phyloP scores from a whole-genome alignment of 2,329 filamentous ascomycete species.

The Phyllosticta ampelicida region DNA sequence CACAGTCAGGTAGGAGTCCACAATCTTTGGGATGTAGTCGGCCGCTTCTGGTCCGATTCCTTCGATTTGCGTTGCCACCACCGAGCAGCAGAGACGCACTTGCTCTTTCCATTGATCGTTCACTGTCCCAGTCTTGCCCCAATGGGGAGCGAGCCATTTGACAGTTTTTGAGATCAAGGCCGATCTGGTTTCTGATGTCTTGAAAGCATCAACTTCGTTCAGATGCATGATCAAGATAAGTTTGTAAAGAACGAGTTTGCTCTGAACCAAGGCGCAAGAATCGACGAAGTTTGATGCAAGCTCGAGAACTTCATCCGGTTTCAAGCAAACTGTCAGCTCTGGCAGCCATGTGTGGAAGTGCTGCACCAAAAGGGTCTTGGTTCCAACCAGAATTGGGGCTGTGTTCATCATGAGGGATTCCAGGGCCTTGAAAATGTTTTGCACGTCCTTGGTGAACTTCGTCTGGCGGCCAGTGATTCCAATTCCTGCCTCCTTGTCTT shows the following conservation, averaged over 20 bases:
- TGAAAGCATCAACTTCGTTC: slow-evolving; percentile 70
- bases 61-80: slow-evolving; percentile 75
- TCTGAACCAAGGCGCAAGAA: slow-evolving; percentile 75
- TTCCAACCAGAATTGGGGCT: slow-evolving; percentile 78
- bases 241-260: slow-evolving; percentile 86
- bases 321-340: slow-evolving; percentile 67
- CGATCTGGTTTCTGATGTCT: slow-evolving; percentile 61
- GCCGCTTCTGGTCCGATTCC: slow-evolving; percentile 71
- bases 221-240: slow-evolving; percentile 89
- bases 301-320: slow-evolving; percentile 75
- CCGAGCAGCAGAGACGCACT: slow-evolving; percentile 84
- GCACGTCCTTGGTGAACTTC: slow-evolving; percentile 73
- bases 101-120: slow-evolving; percentile 87
- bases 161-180: slow-evolving; percentile 72
- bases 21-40: slow-evolving; percentile 80
- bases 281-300: slow-evolving; percentile 91
- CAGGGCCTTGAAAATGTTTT: slow-evolving; percentile 79
- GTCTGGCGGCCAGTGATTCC: slow-evolving; percentile 63
- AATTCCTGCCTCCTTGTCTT: slow-evolving; percentile 76
- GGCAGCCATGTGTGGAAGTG: slow-evolving; percentile 98
- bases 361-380: slow-evolving; percentile 88
- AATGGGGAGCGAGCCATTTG: slow-evolving; percentile 86
- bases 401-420: slow-evolving; percentile 83
- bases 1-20: slow-evolving; percentile 78
- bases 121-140: slow-evolving; percentile 64